phyloP scores from a whole-genome alignment of 2,329 filamentous ascomycete genomes.

The Orbilia ellipsospora region DNA sequence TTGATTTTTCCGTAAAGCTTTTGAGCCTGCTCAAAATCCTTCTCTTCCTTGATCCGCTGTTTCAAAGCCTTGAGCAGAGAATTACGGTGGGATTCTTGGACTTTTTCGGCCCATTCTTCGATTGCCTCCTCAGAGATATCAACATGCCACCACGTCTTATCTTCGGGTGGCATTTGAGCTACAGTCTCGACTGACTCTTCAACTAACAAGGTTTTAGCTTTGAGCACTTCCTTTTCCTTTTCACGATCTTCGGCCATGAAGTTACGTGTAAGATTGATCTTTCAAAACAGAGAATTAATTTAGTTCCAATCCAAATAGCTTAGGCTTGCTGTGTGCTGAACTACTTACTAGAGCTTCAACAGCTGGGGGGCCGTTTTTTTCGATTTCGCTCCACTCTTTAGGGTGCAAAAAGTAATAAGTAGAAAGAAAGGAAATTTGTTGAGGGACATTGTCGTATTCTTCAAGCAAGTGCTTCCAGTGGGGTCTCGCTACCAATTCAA shows the following conservation, averaged over 20 bases:
- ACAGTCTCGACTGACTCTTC: background rate
- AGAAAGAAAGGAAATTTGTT: slow-evolving; percentile 32
- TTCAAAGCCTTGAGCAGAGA: slow-evolving; percentile 17
- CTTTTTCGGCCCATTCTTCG: slow-evolving; percentile 39
- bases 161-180: background rate
- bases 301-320: background rate
- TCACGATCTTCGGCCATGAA: background rate
- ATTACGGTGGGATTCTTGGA: slow-evolving; percentile 32
- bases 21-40: slow-evolving; percentile 10
- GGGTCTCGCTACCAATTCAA: slow-evolving; percentile 27
- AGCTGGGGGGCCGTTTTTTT: slow-evolving; percentile 29
- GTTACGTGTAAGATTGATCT: slow-evolving; percentile 20
- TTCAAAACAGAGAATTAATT: background rate
- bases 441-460: slow-evolving; percentile 27
- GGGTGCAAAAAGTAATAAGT: slow-evolving; percentile 20
- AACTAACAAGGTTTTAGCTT: background rate
- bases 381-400: slow-evolving; percentile 30
- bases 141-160: slow-evolving; percentile 20
- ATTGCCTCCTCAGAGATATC: slow-evolving; percentile 20
- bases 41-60: slow-evolving; percentile 11
- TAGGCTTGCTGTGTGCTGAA: background rate
- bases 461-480: slow-evolving; percentile 28
- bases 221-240: slow-evolving; percentile 5
- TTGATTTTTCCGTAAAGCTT: slow-evolving; percentile 30
- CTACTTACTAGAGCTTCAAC: slow-evolving; percentile 34